These are phyloP conservation scores for Thalia dealbata DNA, from an alignment of 176 grass and related monocot genomes.

Conservation along the genomic window DNA sequence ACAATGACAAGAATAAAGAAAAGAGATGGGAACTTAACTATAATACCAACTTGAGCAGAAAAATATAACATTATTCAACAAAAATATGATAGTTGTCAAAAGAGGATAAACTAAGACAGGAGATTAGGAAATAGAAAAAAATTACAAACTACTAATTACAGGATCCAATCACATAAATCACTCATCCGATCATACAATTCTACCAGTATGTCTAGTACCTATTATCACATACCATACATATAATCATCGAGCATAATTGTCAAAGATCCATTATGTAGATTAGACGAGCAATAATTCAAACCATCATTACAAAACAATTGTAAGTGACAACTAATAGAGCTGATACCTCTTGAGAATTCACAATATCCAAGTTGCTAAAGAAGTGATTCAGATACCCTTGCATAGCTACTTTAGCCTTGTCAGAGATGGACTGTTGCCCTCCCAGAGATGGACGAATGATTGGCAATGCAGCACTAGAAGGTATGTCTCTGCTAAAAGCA, in stretches of 20 bases:
- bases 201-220: no score
- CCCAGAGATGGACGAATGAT: slow-evolving; percentile 61
- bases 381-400: slow-evolving; percentile 78
- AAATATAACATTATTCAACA: no score
- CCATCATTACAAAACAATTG: neutral
- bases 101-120: no score
- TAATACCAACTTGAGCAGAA: no score
- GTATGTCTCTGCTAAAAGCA: slow-evolving; percentile 48
- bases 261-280: slow-evolving; percentile 16
- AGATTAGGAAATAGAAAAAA: no score
- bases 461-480: slow-evolving; percentile 62
- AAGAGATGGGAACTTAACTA: no score
- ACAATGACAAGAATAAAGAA: no score
- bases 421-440: slow-evolving; percentile 58
- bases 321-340: neutral
- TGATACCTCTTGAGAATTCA: slow-evolving; percentile 59
- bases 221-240: no score
- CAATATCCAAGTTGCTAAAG: slow-evolving; percentile 76
- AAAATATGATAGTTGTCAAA: no score
- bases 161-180: no score
- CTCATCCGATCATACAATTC: no score
- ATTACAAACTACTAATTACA: no score
- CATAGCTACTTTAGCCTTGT: slow-evolving; percentile 70
- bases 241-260: slow-evolving; percentile 1
- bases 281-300: neutral